These are phyloP conservation scores for Talaromyces sp. DNA, from an alignment of 2,329 filamentous ascomycete genomes.

Conservation along the genomic window DNA sequence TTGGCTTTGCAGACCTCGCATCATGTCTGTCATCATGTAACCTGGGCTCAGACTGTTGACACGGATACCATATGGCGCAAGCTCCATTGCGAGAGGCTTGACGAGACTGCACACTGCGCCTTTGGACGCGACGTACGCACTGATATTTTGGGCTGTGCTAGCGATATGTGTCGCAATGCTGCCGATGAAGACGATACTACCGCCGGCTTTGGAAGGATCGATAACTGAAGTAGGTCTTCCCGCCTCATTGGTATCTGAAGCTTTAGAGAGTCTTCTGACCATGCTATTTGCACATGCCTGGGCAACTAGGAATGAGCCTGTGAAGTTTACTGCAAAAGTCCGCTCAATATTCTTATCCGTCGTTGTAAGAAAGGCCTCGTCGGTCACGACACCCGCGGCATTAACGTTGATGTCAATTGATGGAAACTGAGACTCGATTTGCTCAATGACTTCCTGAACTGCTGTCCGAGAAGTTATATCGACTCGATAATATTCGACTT, in stretches of 20 bases:
- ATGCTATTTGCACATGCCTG: conserved; percentile 28
- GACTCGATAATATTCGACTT: not conserved
- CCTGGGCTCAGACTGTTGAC: conserved; percentile 33
- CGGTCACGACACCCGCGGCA: conserved; percentile 28
- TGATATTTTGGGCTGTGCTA: conserved; percentile 30
- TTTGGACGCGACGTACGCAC: conserved; percentile 33
- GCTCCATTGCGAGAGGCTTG: conserved; percentile 24
- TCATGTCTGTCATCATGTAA: conserved; percentile 29
- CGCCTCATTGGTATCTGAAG: conserved; percentile 15
- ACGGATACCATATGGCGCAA: conserved; percentile 27
- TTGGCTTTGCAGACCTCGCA: conserved; percentile 9
- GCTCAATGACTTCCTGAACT: not conserved
- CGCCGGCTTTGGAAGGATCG: conserved; percentile 19
- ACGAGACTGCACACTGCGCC: conserved; percentile 26
- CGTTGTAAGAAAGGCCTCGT: conserved; percentile 28
- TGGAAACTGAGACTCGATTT: not conserved
- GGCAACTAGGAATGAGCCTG: conserved; percentile 25
- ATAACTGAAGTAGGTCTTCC: not conserved
- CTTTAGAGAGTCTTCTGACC: conserved; percentile 21
- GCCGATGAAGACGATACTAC: conserved; percentile 35
- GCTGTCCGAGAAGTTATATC: not conserved
- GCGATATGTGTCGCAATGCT: conserved; percentile 34
- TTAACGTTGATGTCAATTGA: conserved; percentile 19
- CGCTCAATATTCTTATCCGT: conserved; percentile 22
- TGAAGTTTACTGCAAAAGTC: conserved; percentile 26